These are phyloP conservation scores for Ormosia emarginata DNA, from an alignment of 306 rosid species.

Conservation along the genomic window DNA sequence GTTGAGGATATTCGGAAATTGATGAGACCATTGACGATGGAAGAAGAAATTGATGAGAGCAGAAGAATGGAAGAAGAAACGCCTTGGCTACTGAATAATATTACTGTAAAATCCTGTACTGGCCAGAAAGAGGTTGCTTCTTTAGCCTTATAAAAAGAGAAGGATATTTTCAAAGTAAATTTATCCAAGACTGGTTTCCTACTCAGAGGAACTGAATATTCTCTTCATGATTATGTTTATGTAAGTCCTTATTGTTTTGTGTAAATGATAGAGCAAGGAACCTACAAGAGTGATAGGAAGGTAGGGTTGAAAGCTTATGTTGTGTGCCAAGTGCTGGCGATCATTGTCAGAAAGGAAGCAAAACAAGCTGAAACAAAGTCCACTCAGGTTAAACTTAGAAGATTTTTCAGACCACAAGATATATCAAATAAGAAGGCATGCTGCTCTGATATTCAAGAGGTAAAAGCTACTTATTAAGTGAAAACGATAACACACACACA, in stretches of 20 bases:
- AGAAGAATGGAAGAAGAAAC: slow-evolving; percentile 80
- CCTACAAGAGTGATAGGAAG: slow-evolving; percentile 70
- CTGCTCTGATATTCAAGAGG: slow-evolving; percentile 48
- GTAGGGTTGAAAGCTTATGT: slow-evolving; percentile 78
- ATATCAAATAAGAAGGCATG: slow-evolving; percentile 63
- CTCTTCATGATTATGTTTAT: slow-evolving; percentile 60
- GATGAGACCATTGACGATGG: not conserved
- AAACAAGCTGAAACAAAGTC: slow-evolving; percentile 27
- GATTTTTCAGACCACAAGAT: slow-evolving; percentile 89
- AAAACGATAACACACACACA: no score
- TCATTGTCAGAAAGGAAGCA: slow-evolving; percentile 31
- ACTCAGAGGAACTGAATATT: slow-evolving; percentile 44
- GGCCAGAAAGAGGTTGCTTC: slow-evolving; percentile 59
- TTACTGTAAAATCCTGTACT: slow-evolving; percentile 60
- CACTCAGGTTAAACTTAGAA: slow-evolving; percentile 66
- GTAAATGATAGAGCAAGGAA: slow-evolving; percentile 51
- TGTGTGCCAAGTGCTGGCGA: slow-evolving; percentile 56
- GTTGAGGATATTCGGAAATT: slow-evolving; percentile 36
- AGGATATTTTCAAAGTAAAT: slow-evolving; percentile 38
- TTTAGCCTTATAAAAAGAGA: slow-evolving; percentile 38
- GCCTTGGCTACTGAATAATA: slow-evolving; percentile 65
- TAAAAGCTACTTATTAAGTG: not conserved
- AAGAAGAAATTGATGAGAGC: slow-evolving; percentile 62
- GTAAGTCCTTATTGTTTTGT: slow-evolving; percentile 56
- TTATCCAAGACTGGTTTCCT: slow-evolving; percentile 41